phyloP scores from a whole-genome alignment of 2,329 filamentous ascomycete species.

The Neoscytalidium dimidiatum region DNA sequence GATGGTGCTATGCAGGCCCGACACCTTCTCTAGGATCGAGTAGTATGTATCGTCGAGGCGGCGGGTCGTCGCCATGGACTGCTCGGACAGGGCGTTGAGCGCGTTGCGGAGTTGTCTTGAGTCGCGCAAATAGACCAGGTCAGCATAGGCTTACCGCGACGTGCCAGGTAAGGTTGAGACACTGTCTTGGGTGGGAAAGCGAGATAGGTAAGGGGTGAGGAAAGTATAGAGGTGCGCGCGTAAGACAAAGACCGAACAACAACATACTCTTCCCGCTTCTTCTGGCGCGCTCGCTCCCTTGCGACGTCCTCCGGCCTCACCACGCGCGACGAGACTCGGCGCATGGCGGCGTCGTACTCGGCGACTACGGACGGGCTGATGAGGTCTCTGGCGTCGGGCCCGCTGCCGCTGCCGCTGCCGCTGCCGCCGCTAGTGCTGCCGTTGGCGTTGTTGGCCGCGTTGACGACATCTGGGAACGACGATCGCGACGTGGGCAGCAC shows the following conservation, averaged over 20 bases:
- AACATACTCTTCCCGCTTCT: slow-evolving; percentile 42
- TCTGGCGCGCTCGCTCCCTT: slow-evolving; percentile 35
- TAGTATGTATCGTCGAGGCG: slow-evolving; percentile 75
- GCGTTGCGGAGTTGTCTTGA: slow-evolving; percentile 41
- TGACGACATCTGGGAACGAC: slow-evolving; percentile 46
- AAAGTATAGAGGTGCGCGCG: neutral
- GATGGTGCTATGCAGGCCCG: slow-evolving; percentile 65
- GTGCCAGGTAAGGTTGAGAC: slow-evolving; percentile 2
- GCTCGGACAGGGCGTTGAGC: slow-evolving; percentile 53
- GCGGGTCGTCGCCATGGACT: slow-evolving; percentile 64
- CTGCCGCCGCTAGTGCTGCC: slow-evolving; percentile 26
- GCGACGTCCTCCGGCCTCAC: slow-evolving; percentile 43
- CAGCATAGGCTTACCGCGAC: neutral
- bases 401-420: slow-evolving; percentile 29
- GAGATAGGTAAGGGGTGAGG: neutral
- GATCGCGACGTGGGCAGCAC: slow-evolving; percentile 47
- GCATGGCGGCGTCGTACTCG: neutral
- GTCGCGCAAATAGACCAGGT: neutral
- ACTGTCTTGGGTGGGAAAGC: neutral
- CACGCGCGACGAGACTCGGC: slow-evolving; percentile 25
- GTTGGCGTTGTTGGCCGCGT: slow-evolving; percentile 27
- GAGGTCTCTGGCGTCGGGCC: neutral
- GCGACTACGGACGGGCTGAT: slow-evolving; percentile 2
- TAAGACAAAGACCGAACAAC: neutral
- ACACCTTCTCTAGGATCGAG: slow-evolving; percentile 69